Evolutionary conservation across 768 basidiomycete genomes (phyloP).

Genomic region (Psilocybe sp.): DNA sequence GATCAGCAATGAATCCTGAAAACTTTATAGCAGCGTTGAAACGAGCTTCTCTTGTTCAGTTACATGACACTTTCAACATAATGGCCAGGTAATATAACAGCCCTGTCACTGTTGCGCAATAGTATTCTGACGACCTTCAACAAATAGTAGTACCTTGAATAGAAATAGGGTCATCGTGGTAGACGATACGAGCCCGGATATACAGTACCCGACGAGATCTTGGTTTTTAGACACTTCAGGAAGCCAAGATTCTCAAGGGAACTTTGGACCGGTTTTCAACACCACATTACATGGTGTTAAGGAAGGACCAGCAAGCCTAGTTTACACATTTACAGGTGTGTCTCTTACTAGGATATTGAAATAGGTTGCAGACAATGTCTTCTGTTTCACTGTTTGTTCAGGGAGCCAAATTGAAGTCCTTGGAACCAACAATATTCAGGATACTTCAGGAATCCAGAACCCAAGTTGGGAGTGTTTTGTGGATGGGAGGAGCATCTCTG

Average conservation of each 20-base stretch:
- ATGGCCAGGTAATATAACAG: no score
- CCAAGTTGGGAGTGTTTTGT: slow-evolving; percentile 13
- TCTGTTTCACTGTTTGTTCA: neutral
- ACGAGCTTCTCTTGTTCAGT: no score
- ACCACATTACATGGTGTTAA: slow-evolving; percentile 17
- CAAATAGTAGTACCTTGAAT: neutral
- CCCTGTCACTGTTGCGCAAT: no score
- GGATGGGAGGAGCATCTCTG: slow-evolving; percentile 16
- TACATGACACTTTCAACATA: no score
- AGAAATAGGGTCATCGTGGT: slow-evolving; percentile 13
- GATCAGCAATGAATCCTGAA: no score
- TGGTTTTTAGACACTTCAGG: slow-evolving; percentile 17
- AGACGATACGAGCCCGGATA: slow-evolving; percentile 17
- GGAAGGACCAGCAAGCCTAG: slow-evolving; percentile 8
- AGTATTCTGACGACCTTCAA: no score
- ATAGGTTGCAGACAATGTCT: neutral
- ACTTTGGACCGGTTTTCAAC: slow-evolving; percentile 17
- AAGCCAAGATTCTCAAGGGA: slow-evolving; percentile 12
- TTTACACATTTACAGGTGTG: slow-evolving; percentile 16
- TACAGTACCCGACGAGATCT: slow-evolving; percentile 11
- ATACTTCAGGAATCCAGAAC: slow-evolving; percentile 4
- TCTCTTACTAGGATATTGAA: neutral
- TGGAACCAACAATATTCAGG: slow-evolving; percentile 10
- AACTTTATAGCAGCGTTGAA: no score
- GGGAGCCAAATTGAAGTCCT: slow-evolving; percentile 8